These are phyloP conservation scores for Russula foetens DNA, from an alignment of 768 basidiomycete species.

Conservation along the genomic window DNA sequence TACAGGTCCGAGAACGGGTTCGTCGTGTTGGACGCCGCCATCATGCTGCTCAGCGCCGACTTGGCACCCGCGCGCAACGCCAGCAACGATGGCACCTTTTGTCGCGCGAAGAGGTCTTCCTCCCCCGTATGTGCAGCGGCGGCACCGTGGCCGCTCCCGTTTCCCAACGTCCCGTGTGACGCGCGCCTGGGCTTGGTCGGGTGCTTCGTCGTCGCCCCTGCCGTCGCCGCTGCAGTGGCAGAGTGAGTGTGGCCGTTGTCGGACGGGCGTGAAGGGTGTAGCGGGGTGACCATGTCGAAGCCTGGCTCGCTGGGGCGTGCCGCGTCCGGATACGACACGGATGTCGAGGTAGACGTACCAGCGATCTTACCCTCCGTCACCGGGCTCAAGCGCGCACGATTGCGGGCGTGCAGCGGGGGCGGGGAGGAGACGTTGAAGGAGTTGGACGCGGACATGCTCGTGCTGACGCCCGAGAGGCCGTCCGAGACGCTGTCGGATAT, in stretches of 20 bases:
- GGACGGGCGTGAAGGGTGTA: constrained; percentile 23
- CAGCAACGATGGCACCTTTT: constrained; percentile 29
- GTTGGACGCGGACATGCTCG: constrained; percentile 43
- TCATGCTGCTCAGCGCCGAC: constrained; percentile 67
- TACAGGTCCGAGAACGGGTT: constrained; percentile 90
- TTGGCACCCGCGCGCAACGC: constrained; percentile 33
- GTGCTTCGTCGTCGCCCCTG: background rate
- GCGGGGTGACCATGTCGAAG: constrained; percentile 50
- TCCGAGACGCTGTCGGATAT: constrained; percentile 61
- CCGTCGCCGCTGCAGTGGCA: background rate
- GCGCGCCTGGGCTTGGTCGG: constrained; percentile 11
- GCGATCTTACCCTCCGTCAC: constrained; percentile 29
- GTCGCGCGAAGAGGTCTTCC: constrained; percentile 41
- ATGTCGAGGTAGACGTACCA: background rate
- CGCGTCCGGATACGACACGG: constrained; percentile 23
- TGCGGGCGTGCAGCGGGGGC: constrained; percentile 31
- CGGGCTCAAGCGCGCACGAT: constrained; percentile 50
- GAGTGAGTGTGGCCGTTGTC: background rate
- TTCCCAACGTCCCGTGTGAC: constrained; percentile 17
- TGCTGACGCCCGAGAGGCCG: constrained; percentile 49
- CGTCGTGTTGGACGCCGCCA: constrained; percentile 53
- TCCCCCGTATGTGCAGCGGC: background rate
- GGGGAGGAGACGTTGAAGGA: constrained; percentile 47
- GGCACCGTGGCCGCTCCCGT: background rate
- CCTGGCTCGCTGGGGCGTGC: constrained; percentile 32